Percentiles rank a stretch among this genome's conserved stretches.
phyloP scores from a whole-genome alignment of 1,284 basidiomycete genomes.

The Blastosporella zonata region DNA sequence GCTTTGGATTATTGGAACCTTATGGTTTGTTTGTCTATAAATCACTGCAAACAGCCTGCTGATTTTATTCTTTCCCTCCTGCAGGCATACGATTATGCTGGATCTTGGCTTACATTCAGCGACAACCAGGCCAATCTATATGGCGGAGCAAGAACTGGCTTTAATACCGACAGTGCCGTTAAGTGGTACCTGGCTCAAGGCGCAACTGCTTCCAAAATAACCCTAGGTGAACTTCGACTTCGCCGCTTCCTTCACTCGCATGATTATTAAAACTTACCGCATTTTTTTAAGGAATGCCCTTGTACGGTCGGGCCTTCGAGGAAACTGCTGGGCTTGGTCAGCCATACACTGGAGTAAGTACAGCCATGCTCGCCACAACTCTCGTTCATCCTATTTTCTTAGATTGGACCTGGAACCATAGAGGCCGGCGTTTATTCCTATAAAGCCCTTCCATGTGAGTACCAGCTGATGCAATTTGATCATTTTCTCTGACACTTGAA shows the following conservation, averaged over 20 bases:
- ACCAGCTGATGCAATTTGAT: no score
- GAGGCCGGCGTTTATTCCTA: slow-evolving; percentile 76
- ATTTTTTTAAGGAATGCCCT: slow-evolving; percentile 65
- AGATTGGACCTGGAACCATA: slow-evolving; percentile 75
- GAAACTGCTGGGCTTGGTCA: slow-evolving; percentile 73
- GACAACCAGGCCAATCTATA: slow-evolving; percentile 87
- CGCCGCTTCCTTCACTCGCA: not conserved
- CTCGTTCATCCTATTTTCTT: no score
- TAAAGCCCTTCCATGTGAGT: slow-evolving; percentile 63
- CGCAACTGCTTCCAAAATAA: slow-evolving; percentile 72
- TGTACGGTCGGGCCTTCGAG: slow-evolving; percentile 85
- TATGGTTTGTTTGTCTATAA: slow-evolving; percentile 78
- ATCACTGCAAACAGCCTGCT: not conserved
- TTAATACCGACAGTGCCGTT: slow-evolving; percentile 73
- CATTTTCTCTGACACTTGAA: slow-evolving; percentile 11
- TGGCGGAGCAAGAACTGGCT: slow-evolving; percentile 55
- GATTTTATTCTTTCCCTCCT: not conserved
- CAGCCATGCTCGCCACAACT: no score
- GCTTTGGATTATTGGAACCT: slow-evolving; percentile 87
- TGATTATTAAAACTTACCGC: slow-evolving; percentile 25
- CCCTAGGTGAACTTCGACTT: slow-evolving; percentile 58
- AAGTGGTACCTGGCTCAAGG: slow-evolving; percentile 65
- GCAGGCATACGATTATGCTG: slow-evolving; percentile 77
- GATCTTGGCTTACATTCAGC: slow-evolving; percentile 60
- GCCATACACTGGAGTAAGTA: slow-evolving; percentile 65